These are phyloP conservation scores for Clavariopsis aquatica DNA, from an alignment of 495 filamentous ascomycete genomes.

Conservation along the genomic window DNA sequence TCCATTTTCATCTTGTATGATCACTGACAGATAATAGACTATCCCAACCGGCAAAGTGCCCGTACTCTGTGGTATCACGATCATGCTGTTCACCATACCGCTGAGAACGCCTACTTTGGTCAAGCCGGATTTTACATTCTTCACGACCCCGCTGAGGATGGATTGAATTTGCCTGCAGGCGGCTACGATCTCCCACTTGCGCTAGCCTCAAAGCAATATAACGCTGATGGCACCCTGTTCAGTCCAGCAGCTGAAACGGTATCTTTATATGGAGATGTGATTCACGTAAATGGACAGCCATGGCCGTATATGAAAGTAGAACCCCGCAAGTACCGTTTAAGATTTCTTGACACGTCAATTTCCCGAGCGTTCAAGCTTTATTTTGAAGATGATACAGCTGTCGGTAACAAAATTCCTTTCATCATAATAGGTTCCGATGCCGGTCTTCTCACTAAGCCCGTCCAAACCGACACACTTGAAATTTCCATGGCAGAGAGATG, in stretches of 20 bases:
- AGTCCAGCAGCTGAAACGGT: slow-evolving; percentile 46
- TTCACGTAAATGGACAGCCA: slow-evolving; percentile 59
- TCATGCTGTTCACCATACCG: slow-evolving; percentile 50
- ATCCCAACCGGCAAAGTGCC: slow-evolving; percentile 54
- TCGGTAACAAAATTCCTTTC: slow-evolving; percentile 47
- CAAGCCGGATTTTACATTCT: slow-evolving; percentile 55
- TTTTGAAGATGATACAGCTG: slow-evolving; percentile 43
- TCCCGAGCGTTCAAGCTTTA: slow-evolving; percentile 54
- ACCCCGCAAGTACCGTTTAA: slow-evolving; percentile 59
- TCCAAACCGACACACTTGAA: slow-evolving; percentile 43
- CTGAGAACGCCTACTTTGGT: slow-evolving; percentile 57
- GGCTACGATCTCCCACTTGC: slow-evolving; percentile 56
- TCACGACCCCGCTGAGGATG: slow-evolving; percentile 49
- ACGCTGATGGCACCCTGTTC: slow-evolving; percentile 50
- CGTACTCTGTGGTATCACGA: slow-evolving; percentile 63
- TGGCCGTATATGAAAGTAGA: slow-evolving; percentile 59
- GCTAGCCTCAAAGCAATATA: slow-evolving; percentile 54
- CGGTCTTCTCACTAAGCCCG: slow-evolving; percentile 49
- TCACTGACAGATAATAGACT: slow-evolving; percentile 40
- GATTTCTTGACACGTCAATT: slow-evolving; percentile 54
- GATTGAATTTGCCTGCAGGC: slow-evolving; percentile 51
- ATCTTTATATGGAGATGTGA: slow-evolving; percentile 57
- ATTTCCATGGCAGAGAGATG: slow-evolving; percentile 59
- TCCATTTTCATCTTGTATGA: neutral
- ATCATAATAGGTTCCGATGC: slow-evolving; percentile 59